Evolutionary conservation across 1,139 yeast genomes (phyloP), one percentile per base, ranked within the genome.

Genomic region (Suhomyces wounanorum): DNA sequence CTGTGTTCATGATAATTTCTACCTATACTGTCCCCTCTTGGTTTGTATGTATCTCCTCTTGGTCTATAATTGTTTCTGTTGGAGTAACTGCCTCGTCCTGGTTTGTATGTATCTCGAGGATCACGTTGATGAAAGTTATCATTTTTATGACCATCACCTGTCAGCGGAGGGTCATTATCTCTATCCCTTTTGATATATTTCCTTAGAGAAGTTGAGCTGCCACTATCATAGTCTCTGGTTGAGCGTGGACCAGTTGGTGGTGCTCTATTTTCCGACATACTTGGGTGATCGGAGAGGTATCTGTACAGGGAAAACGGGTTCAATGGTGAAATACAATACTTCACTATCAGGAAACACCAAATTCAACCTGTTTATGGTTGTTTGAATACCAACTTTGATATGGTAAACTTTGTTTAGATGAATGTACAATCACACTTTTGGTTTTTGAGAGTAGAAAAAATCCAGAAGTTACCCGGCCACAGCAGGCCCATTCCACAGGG

Each of bases 211-310:
- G 25, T 40, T 17, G 52, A 21, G 21, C 48, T 45, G 21, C 46
- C 49, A 18, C 58, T 51, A 25, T 54, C 55, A 40, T 53, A 59
- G 43, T 61, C 63, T 47, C 68, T 59, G n/a, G 62, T 59, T 4
- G 69, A 70, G 49, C 64, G 68, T 2, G 77, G 76, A 5, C 75
- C 77, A 1, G 68, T 52, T 39, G 75, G 72, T 17, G 75, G 79
- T 57, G 73, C 77, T 61, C 76, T 73, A 54, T 72, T 67, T 50
- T 75, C 79, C 36, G 80, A 73, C 81, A 76, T 75, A 11, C 18
- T 18, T 7, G 8, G 1, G 18, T 33, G 18, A 33, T 14, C 17
- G 11, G 37, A 14, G 18, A 5, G 37, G 8, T 14, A 8, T 14
- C 11, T 33, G 7, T 33, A 33, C 37, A 9, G 31, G 18, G 35